Conservation (phyloP, 768 basidiomycete genomes). For the Leccinellum albellum region DNA sequence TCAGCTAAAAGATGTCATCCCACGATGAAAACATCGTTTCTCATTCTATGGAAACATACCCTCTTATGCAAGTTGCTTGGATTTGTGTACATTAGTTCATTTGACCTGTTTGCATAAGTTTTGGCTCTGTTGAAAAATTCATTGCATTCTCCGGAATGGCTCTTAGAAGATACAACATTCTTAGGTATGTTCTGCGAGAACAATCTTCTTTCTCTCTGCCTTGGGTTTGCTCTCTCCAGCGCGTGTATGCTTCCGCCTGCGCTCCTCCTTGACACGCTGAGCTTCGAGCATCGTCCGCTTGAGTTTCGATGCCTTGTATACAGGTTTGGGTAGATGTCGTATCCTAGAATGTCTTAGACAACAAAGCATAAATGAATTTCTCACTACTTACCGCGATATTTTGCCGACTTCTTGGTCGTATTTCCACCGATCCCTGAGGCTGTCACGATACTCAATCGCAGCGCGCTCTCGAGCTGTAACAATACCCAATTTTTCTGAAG, state of each 20-base stretch:
- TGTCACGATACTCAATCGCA: conserved; percentile 88
- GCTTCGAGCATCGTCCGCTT: conserved; percentile 93
- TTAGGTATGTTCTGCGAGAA: conserved; percentile 69
- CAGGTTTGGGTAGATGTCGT: conserved; percentile 86
- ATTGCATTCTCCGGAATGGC: conserved; percentile 5
- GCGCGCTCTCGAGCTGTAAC: conserved; percentile 88
- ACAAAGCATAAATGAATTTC: background rate
- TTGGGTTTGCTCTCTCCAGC: conserved; percentile 85
- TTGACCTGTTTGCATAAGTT: background rate
- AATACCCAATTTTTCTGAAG: conserved; percentile 88
- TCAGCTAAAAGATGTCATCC: conserved; percentile 38
- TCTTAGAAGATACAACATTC: conserved; percentile 12
- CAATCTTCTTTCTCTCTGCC: conserved; percentile 85
- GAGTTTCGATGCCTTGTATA: conserved; percentile 82
- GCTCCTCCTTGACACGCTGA: conserved; percentile 86
- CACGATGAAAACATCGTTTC: conserved; percentile 2
- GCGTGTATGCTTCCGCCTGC: conserved; percentile 84
- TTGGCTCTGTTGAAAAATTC: background rate
- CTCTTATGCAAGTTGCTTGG: background rate
- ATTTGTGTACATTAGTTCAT: conserved; percentile 1
- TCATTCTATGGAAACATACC: conserved; percentile 5
- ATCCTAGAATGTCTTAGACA: conserved; percentile 39
- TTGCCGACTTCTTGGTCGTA: conserved; percentile 77
- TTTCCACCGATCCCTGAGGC: conserved; percentile 86
- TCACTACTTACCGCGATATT: conserved; percentile 62